Percentiles rank a stretch among this genome's conserved stretches.
Evolutionary conservation across 805 yeast genomes (phyloP).

Genomic region (Candida incommunis): DNA sequence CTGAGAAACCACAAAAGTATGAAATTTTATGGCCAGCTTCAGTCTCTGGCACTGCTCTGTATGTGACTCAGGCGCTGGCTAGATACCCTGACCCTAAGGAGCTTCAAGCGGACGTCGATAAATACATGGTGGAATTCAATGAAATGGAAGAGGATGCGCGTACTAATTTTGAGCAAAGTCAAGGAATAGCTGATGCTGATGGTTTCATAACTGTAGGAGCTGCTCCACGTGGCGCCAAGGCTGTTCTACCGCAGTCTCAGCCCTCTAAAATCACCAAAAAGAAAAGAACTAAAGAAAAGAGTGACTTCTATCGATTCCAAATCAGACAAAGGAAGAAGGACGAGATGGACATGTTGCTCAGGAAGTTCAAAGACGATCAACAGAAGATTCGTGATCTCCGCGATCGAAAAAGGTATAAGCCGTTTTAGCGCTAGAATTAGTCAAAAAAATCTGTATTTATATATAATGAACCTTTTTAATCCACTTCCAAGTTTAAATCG

Average conservation of each 20-base stretch:
- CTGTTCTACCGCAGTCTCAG: conserved; percentile 11
- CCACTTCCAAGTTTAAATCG: too few relatives aligned
- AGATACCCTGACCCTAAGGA: conserved; percentile 32
- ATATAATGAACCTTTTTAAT: too few relatives aligned
- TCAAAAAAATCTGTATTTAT: too few relatives aligned
- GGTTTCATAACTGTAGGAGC: conserved; percentile 90
- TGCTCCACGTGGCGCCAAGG: conserved; percentile 49
- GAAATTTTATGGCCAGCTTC: conserved; percentile 13
- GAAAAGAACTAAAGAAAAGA: conserved; percentile 61
- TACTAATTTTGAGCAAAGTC: conserved; percentile 14
- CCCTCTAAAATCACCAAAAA: conserved; percentile 25
- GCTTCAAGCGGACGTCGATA: conserved; percentile 42
- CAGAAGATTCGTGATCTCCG: conserved; percentile 66
- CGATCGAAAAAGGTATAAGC: conserved; percentile 72
- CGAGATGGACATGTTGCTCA: conserved; percentile 77
- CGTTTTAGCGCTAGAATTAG: conserved; percentile 50
- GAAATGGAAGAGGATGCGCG: conserved; percentile 44
- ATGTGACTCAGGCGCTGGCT: conserved; percentile 27
- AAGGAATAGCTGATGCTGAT: conserved; percentile 69
- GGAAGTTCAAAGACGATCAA: conserved; percentile 82
- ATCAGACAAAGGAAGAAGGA: conserved; percentile 84
- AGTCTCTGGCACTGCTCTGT: conserved; percentile 12
- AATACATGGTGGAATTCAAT: conserved; percentile 53
- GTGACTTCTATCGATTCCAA: conserved; percentile 92
- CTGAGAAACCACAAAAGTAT: conserved; percentile 11